These are phyloP conservation scores for Penicillium odoratum DNA, from an alignment of 495 filamentous ascomycete genomes.

Conservation along the genomic window DNA sequence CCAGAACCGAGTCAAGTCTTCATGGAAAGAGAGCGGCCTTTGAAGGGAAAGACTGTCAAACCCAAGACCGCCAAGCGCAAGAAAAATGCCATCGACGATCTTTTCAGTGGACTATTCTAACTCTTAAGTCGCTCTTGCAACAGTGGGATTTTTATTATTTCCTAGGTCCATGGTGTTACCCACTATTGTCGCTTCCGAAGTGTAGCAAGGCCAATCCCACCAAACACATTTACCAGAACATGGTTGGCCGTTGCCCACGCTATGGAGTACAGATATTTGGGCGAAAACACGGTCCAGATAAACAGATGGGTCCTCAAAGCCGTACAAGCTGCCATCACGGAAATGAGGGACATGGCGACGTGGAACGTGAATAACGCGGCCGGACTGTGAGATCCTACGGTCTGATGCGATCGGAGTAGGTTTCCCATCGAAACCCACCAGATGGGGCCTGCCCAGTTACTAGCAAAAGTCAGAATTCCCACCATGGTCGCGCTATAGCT, in stretches of 20 bases:
- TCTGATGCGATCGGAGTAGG: slow-evolving; percentile 49
- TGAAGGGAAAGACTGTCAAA: slow-evolving; percentile 9
- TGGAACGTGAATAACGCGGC: slow-evolving; percentile 66
- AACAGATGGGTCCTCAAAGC: slow-evolving; percentile 85
- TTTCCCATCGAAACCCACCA: slow-evolving; percentile 73
- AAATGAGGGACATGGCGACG: slow-evolving; percentile 55
- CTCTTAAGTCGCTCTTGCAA: not conserved
- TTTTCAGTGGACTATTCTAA: slow-evolving; percentile 57
- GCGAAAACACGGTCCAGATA: slow-evolving; percentile 98
- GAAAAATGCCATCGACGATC: slow-evolving; percentile 62
- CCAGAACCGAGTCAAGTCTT: not conserved
- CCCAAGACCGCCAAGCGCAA: slow-evolving; percentile 47
- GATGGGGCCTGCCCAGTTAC: slow-evolving; percentile 90
- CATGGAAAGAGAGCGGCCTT: not conserved
- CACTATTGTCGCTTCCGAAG: slow-evolving; percentile 24
- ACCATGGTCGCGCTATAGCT: slow-evolving; percentile 68
- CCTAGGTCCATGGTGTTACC: not conserved
- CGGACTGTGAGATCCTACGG: slow-evolving; percentile 38
- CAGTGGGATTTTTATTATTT: not conserved
- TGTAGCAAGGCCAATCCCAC: slow-evolving; percentile 54
- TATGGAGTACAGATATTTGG: slow-evolving; percentile 90
- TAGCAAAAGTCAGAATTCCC: slow-evolving; percentile 76
- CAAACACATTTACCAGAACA: slow-evolving; percentile 59
- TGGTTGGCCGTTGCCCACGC: slow-evolving; percentile 86
- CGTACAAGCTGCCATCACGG: slow-evolving; percentile 88